Base-by-base conservation (phyloP, 768 basidiomycete genomes). In the Hypsizygus marmoreus region DNA sequence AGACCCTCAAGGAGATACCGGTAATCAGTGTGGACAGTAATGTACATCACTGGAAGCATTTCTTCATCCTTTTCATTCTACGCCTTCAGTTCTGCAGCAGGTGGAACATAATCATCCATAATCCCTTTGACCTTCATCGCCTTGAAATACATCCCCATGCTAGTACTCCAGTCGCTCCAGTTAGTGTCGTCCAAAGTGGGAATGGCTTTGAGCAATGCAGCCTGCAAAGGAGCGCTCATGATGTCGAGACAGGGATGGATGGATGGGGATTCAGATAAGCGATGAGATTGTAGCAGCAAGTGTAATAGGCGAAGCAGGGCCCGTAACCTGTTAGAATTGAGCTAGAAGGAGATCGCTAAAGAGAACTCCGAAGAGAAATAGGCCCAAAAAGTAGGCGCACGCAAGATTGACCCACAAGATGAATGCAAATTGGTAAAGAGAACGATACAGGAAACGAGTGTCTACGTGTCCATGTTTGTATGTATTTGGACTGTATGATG, bases 1-100 rank as follows among this genome's bases (percentile, higher is more conserved):
- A 40, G 32, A 36, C 50, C 56, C 19, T 49, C 39, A 4, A 57
- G 28, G 33, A 57, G 43, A 35, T 54, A 43, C 25, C 33, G 53
- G 23, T 23, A 39, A n/a, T 40, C 32, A 30, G 31, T n/a, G 17
- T 16, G 31, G 13, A n/a, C 31, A 33, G 31, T n/a, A 33, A 33
- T 33, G 13, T 12, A 33, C 31, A 12, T n/a, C 31, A 33, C 13
- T 33, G 13, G 31, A 33, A n/a, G 31, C 17, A 33, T 33, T 33
- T 25, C 29, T 14, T 20, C 47, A 37, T 49, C 47, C 38, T 32
- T 36, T 30, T 14, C 16, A 22, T 19, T 22, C 25, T 28, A 38
- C 13, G 14, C 45, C 35, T 19, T 40, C 25, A 32, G 17, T 32
- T 41, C 14, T 32, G 16, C 20, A 28, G 4, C 12, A 10, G 13